A percentile compares a stretch with the other conserved stretches of the same genome.
These are phyloP conservation scores for Fagus sylvatica DNA, from an alignment of 306 rosid genomes.

Conservation along the genomic window DNA sequence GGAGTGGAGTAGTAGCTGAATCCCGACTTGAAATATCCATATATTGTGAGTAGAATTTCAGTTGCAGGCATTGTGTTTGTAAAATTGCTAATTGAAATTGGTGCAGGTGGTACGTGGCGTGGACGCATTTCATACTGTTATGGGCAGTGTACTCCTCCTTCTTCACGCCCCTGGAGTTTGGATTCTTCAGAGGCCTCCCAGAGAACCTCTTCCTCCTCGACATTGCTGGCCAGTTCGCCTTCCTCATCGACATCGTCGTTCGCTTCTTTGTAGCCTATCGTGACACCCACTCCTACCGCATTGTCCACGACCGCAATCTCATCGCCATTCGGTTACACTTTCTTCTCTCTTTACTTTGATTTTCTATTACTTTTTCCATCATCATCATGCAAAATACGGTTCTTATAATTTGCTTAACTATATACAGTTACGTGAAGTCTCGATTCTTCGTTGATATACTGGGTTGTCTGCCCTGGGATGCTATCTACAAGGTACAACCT, in stretches of 20 bases:
- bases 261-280: slow-evolving; percentile 57
- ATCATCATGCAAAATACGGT: background rate
- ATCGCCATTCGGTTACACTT: slow-evolving; percentile 44
- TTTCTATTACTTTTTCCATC: background rate
- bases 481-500: slow-evolving; percentile 47
- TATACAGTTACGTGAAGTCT: slow-evolving; percentile 49
- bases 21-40: too few species aligned
- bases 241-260: slow-evolving; percentile 50
- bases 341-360: background rate
- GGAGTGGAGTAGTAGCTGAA: too few species aligned
- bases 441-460: slow-evolving; percentile 54
- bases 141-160: slow-evolving; percentile 75
- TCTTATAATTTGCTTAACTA: background rate
- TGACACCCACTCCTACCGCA: slow-evolving; percentile 42
- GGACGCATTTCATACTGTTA: slow-evolving; percentile 62
- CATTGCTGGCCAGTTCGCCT: slow-evolving; percentile 60
- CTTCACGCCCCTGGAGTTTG: slow-evolving; percentile 74
- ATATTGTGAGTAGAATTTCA: too few species aligned
- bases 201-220: slow-evolving; percentile 63
- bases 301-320: slow-evolving; percentile 37
- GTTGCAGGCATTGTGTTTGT: too few species aligned
- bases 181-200: slow-evolving; percentile 66
- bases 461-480: slow-evolving; percentile 68
- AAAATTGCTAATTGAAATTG: background rate
- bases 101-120: slow-evolving; percentile 54